These are phyloP conservation scores for Cryphonectria naterciae DNA, from an alignment of 2,329 filamentous ascomycete species.

Conservation along the genomic window DNA sequence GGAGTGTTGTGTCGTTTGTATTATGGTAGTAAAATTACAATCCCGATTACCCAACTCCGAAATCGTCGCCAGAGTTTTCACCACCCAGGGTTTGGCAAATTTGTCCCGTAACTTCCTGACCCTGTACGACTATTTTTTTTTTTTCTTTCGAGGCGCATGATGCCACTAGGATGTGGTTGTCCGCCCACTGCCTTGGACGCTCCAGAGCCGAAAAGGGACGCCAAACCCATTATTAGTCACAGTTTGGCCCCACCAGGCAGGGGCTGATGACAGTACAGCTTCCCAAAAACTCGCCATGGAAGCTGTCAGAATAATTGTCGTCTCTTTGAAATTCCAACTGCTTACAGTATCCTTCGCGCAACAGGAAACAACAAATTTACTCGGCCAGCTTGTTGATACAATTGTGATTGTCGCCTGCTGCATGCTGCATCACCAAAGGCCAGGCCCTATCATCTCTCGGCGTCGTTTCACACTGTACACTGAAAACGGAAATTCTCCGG, in stretches of 20 bases:
- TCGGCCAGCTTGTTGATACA: neutral
- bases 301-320: neutral
- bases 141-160: constrained; percentile 5
- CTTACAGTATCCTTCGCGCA: neutral
- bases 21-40: neutral
- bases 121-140: too few species aligned
- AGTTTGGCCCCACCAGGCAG: constrained; percentile 2
- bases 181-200: neutral
- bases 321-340: neutral
- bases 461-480: neutral
- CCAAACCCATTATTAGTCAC: constrained; percentile 14
- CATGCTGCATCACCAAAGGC: neutral
- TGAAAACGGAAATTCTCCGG: constrained; percentile 4
- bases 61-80: constrained; percentile 13
- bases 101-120: neutral
- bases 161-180: neutral
- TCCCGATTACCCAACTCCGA: neutral
- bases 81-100: neutral
- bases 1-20: neutral
- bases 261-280: constrained; percentile 13
- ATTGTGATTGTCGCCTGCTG: neutral
- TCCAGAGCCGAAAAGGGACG: constrained; percentile 5
- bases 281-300: constrained; percentile 5
- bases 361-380: neutral
- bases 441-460: neutral